phyloP scores from a whole-genome alignment of 2,329 filamentous ascomycete species.

The Trichoderma afroharzianum region DNA sequence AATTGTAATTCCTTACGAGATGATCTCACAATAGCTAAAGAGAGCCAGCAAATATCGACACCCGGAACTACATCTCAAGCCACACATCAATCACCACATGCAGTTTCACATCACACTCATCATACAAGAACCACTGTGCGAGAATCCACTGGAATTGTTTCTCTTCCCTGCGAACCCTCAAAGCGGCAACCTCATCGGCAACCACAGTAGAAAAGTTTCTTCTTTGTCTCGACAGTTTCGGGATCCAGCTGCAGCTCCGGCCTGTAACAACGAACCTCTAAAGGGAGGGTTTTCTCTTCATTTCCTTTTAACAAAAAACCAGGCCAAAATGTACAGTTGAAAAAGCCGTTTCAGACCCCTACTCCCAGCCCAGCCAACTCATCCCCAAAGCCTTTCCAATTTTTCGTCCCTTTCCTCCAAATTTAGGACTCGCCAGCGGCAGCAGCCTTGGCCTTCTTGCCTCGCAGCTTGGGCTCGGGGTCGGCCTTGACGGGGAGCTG shows the following conservation, averaged over 20 bases:
- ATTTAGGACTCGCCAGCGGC: conserved; percentile 38
- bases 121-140: not conserved
- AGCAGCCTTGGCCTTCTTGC: conserved; percentile 71
- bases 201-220: not conserved
- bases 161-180: not conserved
- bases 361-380: conserved; percentile 5
- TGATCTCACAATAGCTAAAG: not conserved
- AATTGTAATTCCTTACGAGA: not conserved
- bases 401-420: not conserved
- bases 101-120: not conserved
- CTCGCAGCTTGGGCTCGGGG: conserved; percentile 71
- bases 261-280: not conserved
- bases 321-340: conserved; percentile 6
- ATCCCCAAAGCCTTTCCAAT: not conserved
- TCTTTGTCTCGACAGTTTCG: conserved; percentile 15
- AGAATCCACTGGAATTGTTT: conserved; percentile 2
- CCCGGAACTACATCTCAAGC: not conserved
- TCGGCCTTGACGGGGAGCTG: conserved; percentile 75
- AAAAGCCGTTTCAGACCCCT: conserved; percentile 13
- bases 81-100: not conserved
- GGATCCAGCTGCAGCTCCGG: conserved; percentile 12
- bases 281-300: not conserved
- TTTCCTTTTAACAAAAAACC: not conserved
- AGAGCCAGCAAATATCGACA: not conserved
- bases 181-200: not conserved